Conservation (phyloP, 192 early-diverging fungal genomes). For the Geranomyces michiganensis region DNA sequence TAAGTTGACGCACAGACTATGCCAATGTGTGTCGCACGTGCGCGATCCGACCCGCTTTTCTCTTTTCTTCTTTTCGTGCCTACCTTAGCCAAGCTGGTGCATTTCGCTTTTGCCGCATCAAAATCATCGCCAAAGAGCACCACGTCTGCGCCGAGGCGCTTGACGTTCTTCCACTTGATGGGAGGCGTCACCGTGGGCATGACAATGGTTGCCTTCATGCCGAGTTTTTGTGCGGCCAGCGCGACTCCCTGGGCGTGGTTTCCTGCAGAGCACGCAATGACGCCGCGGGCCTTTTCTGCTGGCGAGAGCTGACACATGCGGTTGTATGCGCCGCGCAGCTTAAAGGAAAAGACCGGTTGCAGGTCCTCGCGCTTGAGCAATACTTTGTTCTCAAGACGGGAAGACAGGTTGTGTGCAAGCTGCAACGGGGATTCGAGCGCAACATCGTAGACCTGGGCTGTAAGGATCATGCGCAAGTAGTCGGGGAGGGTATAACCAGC, state of each 20-base stretch:
- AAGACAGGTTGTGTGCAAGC: slow-evolving; percentile 78
- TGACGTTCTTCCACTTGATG: slow-evolving; percentile 90
- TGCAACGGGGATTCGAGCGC: slow-evolving; percentile 89
- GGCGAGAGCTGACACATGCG: slow-evolving; percentile 78
- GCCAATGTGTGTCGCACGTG: too few species aligned
- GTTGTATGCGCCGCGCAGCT: slow-evolving; percentile 97
- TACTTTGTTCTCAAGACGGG: slow-evolving; percentile 69
- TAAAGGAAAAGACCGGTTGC: slow-evolving; percentile 97
- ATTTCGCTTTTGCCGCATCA: slow-evolving; percentile 91
- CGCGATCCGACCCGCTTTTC: too few species aligned
- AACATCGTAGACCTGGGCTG: slow-evolving; percentile 91
- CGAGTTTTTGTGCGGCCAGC: slow-evolving; percentile 86
- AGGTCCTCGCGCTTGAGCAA: slow-evolving; percentile 95
- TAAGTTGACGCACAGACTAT: slow-evolving; percentile 9
- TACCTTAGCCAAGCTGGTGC: slow-evolving; percentile 68
- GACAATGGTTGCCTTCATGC: slow-evolving; percentile 94
- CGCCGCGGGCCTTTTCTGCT: slow-evolving; percentile 80
- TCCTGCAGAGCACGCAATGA: slow-evolving; percentile 96
- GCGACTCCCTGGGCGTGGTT: slow-evolving; percentile 98
- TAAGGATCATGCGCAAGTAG: slow-evolving; percentile 92
- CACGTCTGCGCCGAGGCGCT: slow-evolving; percentile 86
- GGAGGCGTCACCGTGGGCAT: slow-evolving; percentile 84
- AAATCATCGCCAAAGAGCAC: slow-evolving; percentile 91
- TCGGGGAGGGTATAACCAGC: slow-evolving; percentile 52
- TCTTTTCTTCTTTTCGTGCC: too few species aligned